phyloP scores from a whole-genome alignment of 768 basidiomycete species.

The Leccinellum luteum region DNA sequence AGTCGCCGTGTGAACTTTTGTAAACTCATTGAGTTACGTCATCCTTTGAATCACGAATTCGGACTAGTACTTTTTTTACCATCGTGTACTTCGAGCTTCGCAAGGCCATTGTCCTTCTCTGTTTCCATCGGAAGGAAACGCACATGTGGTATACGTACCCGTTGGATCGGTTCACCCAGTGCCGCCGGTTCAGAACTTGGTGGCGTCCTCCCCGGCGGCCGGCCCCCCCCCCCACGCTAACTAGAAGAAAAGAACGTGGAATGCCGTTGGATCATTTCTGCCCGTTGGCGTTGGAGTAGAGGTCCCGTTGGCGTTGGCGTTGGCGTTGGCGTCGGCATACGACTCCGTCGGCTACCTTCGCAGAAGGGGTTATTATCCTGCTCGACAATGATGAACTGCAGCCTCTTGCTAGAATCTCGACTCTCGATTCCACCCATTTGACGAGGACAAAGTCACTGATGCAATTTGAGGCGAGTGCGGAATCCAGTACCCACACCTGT shows the following conservation, averaged over 20 bases:
- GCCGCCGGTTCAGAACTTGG: background rate
- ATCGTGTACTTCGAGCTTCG: background rate
- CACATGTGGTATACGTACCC: background rate
- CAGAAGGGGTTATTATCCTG: background rate
- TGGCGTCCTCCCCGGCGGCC: background rate
- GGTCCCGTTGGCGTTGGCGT: background rate
- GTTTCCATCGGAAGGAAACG: background rate
- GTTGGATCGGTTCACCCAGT: background rate
- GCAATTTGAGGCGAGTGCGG: background rate
- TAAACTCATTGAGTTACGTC: background rate
- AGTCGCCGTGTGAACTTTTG: background rate
- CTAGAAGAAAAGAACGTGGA: background rate
- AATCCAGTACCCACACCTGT: background rate
- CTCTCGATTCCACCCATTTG: background rate
- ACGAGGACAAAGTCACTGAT: background rate
- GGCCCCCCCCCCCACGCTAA: background rate
- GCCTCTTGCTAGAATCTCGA: background rate
- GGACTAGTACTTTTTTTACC: too few relatives aligned
- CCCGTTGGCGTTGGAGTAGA: background rate
- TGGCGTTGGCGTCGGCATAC: background rate
- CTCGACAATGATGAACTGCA: too few relatives aligned
- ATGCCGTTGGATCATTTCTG: background rate
- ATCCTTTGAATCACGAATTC: background rate
- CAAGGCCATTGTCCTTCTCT: background rate
- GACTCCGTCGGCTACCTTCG: background rate